phyloP scores from a whole-genome alignment of 805 yeast genomes.

The Yarrowia osloensis region DNA sequence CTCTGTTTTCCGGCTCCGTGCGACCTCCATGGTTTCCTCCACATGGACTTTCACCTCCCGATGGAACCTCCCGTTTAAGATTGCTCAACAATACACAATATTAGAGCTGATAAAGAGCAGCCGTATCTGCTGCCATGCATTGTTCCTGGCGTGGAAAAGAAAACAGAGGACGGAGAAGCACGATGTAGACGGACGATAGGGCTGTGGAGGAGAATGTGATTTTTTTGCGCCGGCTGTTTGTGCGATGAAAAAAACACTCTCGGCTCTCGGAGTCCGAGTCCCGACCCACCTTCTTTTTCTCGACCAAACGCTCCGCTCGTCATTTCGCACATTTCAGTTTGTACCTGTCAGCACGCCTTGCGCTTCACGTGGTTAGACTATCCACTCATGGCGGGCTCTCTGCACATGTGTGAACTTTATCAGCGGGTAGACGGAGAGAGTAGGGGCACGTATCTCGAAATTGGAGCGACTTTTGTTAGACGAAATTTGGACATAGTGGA shows the following conservation, averaged over 20 bases:
- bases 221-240: no score
- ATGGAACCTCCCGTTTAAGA: slow-evolving; percentile 7
- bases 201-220: no score
- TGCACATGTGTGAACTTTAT: slow-evolving; percentile 26
- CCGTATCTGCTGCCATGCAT: slow-evolving; percentile 9
- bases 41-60: no score
- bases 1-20: background rate
- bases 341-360: slow-evolving; percentile 26
- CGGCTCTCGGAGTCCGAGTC: background rate
- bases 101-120: slow-evolving; percentile 27
- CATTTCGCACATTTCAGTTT: slow-evolving; percentile 2
- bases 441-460: background rate
- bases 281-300: background rate
- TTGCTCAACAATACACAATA: slow-evolving; percentile 27
- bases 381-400: slow-evolving; percentile 24
- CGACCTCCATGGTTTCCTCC: background rate
- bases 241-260: background rate
- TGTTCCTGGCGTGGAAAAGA: background rate
- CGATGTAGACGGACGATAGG: no score
- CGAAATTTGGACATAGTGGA: background rate
- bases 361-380: slow-evolving; percentile 24
- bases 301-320: background rate
- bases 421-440: background rate
- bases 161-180: no score
- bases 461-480: background rate